Evolutionary conservation across 2,329 filamentous ascomycete species (phyloP), one percentile per base, ranked within the genome.

Genomic region (Tolypocladium amazonense): DNA sequence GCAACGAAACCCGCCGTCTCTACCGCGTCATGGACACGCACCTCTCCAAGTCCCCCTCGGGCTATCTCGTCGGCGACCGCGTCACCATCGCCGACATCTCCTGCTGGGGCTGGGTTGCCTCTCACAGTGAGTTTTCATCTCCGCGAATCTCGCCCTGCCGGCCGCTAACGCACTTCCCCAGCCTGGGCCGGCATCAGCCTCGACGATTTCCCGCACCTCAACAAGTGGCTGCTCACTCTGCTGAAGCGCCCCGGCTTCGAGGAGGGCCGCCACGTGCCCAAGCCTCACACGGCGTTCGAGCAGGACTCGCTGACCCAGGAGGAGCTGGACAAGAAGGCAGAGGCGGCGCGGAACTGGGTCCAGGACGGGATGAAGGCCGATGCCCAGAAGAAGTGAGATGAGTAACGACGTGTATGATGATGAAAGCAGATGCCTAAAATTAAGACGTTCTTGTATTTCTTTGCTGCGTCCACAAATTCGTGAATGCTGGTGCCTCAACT

Each of bases 1-100:
- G 81, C 69, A 94, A 90, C 70, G 92, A 96, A 76, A 90, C 88
- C 0, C 81, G 87, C n/a, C 86, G 92, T 18, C 79, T 96, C 1
- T 96, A 94, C 76, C 79, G 85, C 57, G 87, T 91, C 25, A 77
- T 96, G 61, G 87, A 96, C 68, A 84, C 81, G 56, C 86, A 92
- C 59, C 82, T 96, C 52, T 72, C 75, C 63, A 78, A 79, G 67
- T 80, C 80, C 6, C 70, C 72, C 3, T 82, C 79, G 0, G 82
- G 81, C 15, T 88, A 79, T 69, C 73, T 88, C 15, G 85, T 88
- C 53, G 89, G 88, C 41, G 83, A 89, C 70, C 83, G 83, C 63
- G 77, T 81, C 62, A 90, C 88, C 52, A 85, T 89, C 65, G 90
- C 90, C 1, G 92, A 96, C 71, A 89, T 96, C 62, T 79, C 89